Evolutionary conservation across 1,139 yeast species (phyloP).

Genomic region (Suhomyces panamericanus): DNA sequence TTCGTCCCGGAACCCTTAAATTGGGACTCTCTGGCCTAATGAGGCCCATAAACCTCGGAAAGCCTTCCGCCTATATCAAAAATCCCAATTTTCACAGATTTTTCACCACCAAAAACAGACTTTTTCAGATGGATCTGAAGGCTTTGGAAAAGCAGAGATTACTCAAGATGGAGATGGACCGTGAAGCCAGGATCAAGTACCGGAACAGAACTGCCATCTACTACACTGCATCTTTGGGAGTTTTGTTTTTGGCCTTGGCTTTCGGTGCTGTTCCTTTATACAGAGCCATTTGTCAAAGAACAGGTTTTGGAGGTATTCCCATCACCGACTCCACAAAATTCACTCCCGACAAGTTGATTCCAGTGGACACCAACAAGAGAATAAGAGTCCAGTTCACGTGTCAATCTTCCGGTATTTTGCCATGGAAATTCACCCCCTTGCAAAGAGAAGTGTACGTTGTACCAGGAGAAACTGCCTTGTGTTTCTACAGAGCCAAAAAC

Average conservation of each 20-base stretch:
- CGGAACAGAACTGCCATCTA: conserved; percentile 58
- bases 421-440: conserved; percentile 95
- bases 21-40: neutral
- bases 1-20: conserved; percentile 1
- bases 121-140: conserved; percentile 1
- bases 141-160: neutral
- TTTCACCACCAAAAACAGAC: neutral
- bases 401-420: conserved; percentile 86
- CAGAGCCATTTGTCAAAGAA: conserved; percentile 87
- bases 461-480: conserved; percentile 98
- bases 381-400: conserved; percentile 85
- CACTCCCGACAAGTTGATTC: conserved; percentile 83
- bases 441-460: conserved; percentile 90
- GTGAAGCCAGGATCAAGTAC: conserved; percentile 33
- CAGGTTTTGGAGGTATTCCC: conserved; percentile 96
- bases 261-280: conserved; percentile 94
- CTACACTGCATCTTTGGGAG: conserved; percentile 70
- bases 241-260: conserved; percentile 75
- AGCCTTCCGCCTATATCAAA: neutral
- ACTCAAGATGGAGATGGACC: conserved; percentile 16
- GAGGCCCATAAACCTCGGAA: neutral
- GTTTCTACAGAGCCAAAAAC: conserved; percentile 92
- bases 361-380: conserved; percentile 83
- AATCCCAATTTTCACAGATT: neutral
- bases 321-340: conserved; percentile 79